Evolutionary conservation across 1,139 yeast species (phyloP).

Genomic region (Debaryomycetaceae sp.): DNA sequence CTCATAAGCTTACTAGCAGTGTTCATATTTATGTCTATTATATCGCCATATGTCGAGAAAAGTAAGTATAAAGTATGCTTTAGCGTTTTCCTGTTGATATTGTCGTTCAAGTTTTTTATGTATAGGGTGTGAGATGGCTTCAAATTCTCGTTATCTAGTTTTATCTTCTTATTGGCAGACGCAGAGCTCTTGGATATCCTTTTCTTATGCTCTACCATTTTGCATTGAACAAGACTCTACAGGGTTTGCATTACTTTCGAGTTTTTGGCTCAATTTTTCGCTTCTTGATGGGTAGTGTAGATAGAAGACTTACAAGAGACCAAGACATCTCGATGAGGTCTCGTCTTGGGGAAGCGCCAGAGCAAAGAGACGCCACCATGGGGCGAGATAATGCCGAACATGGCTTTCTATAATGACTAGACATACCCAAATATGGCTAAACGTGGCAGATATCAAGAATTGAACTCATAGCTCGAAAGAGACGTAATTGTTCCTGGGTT

Average conservation of each 20-base stretch:
- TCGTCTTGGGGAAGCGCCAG: no score
- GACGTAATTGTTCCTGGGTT: no score
- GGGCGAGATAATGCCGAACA: no score
- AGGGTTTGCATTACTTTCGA: background rate
- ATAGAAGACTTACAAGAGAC: background rate
- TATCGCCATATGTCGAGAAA: constrained; percentile 67
- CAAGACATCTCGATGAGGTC: no score
- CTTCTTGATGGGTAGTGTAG: background rate
- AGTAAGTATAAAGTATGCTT: constrained; percentile 57
- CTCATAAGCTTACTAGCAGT: constrained; percentile 45
- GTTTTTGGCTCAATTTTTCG: background rate
- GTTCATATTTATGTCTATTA: constrained; percentile 51
- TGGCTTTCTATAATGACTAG: no score
- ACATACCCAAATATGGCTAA: no score
- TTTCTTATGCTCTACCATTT: constrained; percentile 5
- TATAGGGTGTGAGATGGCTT: constrained; percentile 51
- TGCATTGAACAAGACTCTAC: background rate
- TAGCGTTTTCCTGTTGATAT: constrained; percentile 45
- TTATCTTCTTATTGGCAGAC: constrained; percentile 5
- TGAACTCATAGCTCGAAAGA: no score
- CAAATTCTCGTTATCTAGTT: constrained; percentile 8
- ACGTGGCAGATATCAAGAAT: no score
- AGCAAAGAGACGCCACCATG: no score
- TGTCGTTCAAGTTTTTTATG: constrained; percentile 62
- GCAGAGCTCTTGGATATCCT: constrained; percentile 2